Evolutionary conservation across 73 alveolate genomes (phyloP), one percentile per base, ranked within the genome.

Genomic region (Tetrahymena thermophila): DNA sequence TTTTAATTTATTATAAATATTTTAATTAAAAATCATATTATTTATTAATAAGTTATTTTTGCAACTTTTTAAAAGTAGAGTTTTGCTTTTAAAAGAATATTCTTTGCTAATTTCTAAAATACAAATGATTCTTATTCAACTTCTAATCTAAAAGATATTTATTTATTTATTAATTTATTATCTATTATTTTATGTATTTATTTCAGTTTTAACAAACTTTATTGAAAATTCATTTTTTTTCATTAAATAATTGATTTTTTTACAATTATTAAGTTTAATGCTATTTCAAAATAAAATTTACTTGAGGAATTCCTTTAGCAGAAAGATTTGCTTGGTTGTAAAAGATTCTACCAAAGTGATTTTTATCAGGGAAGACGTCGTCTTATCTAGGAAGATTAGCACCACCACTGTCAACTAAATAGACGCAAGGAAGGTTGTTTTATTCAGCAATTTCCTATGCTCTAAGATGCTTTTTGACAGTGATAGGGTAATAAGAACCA

Each of bases 341-440:
- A 96, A 98, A 98, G 85, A 98, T 98, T 85, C 99, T 96, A 35
- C 99, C 99, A 94, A 98, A 98, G 95, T 98, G 99, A 37, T 96
- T 94, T 93, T 97, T 97, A 43, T 98, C 99, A 31, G 99, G 99
- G 96, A 98, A 98, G 84, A 97, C 99, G 38, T 97, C 97, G 95
- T 97, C 98, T 93, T 97, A 94, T 84, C 96, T 34, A 84, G 56
- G 94, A 4, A 89, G 43, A 23, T 96, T 97, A 28, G 99, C 99
- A 94, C 99, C 99, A 6, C 99, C 99, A n/a, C 99, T 98, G 96
- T 98, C 99, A 37, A 98, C 99, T 93, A 98, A 95, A 94, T 98
- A 98, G 42, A 98, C 97, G 85, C 99, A 98, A 35, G 99, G 99
- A 28, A 98, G 97, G 85, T 98, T 97, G 94, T 98, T 98, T 96